Base-by-base conservation (phyloP, 1,139 yeast genomes). In the Nakaseomyces bracarensis region DNA sequence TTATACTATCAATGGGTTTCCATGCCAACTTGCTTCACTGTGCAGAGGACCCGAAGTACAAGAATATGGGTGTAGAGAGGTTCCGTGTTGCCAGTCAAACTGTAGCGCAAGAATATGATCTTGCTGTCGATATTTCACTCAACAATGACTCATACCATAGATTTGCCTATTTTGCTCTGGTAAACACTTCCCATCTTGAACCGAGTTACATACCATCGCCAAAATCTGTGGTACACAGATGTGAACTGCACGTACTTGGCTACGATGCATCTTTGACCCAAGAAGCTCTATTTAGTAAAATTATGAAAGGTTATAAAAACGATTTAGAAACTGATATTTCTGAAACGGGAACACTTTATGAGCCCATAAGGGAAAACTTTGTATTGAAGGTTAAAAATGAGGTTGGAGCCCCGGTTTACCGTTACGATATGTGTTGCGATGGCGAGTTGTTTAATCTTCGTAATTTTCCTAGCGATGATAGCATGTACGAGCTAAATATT, bases 21-120 rank as follows among this genome's bases (percentile, higher is more conserved):
- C 96, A 87, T 61, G 89, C 96, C 1, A 74, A 89, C 3, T 62
- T 87, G 42, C 91, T 87, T 1, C 91, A 91, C 75, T 56, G 78
- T 83, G 44, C 40, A 7, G 93, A 85, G 51, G 70, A 79, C 1
- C 78, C 81, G 0, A 82, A 80, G 52, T 64, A 81, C 56, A 67
- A 87, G 30, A 68, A 70, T 42, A 68, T 71, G 47, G 96, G 95
- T 0, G 53, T 70, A 5, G 76, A 75, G 34, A 65, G 95, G 45
- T 87, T 87, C 60, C 68, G 71, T 46, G 64, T 75, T 42, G 95
- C 95, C 0, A 94, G 91, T 0, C 56, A 57, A 29, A 61, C 68
- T 13, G 74, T 83, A 30, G 61, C 83, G 28, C 57, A 66, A 4
- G 40, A 50, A 5, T 55, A 58, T 40, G 46, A 50, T 27, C 41